Base-by-base conservation (phyloP, 805 yeast species). In the Metschnikowia cubensis region DNA sequence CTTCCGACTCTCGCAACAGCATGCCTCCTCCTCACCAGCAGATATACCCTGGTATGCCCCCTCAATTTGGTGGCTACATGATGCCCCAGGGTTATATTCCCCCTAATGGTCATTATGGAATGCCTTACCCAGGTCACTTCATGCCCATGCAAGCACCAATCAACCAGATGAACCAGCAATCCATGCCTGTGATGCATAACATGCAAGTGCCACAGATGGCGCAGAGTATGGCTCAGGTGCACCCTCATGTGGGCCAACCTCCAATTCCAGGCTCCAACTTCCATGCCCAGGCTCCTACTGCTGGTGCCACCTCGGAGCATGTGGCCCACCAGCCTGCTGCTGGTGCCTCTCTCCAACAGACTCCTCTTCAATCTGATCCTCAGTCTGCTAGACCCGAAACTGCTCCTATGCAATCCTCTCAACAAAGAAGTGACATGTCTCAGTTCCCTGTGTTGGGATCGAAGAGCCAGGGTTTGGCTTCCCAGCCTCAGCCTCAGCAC, bases 361-460 rank as follows among this genome's bases (percentile, higher is more conserved):
- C 40, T 6, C 53, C 44, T 14, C 34, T 37, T 29, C 48, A 45
- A 32, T 50, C 31, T 20, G 58, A 48, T 22, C 60, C 48, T 20
- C 60, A 51, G 41, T 35, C 57, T 15, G 35, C 42, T 31, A 54
- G 45, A 20, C 47, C 43, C 4, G 55, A 43, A 41, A 42, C 45
- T n/a, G 48, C 41, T 34, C 22, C 35, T 10, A n/a, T 31, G 15
- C 45, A 43, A 6, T 3, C 45, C 2, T 10, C 42, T 29, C 47
- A 35, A 14, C 13, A 15, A 13, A 32, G 29, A 38, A 57, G 53
- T 13, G 74, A 76, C 56, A 59, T 74, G 47, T 69, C 81, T n/a
- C 76, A 75, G 45, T 79, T 78, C 61, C 83, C 83, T 6, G 80
- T 78, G n/a, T 69, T 79, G 50, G 83, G 83, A 0, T 66, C 82